Percentiles rank a stretch among this genome's conserved stretches.
Conservation (phyloP, 1,284 basidiomycete genomes). For the Golubevia pallescens region DNA sequence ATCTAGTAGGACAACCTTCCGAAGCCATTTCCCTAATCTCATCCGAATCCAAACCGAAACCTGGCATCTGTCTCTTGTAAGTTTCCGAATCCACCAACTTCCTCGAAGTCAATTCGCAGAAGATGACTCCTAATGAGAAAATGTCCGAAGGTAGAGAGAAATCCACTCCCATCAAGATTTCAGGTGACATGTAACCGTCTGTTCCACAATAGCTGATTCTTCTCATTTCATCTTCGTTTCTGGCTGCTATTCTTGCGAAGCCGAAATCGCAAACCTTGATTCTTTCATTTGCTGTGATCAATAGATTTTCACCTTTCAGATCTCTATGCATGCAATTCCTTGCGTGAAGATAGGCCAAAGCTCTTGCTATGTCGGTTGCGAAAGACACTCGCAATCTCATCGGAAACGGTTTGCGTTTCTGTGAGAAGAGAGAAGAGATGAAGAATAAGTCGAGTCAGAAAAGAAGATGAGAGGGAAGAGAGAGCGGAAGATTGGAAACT, state of each 20-base stretch:
- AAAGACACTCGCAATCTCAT: conserved; percentile 79
- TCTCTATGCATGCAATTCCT: conserved; percentile 78
- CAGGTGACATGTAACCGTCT: conserved; percentile 75
- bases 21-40: conserved; percentile 77
- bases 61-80: conserved; percentile 33
- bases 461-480: not conserved
- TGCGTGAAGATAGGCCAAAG: conserved; percentile 94
- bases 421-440: not conserved
- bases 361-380: conserved; percentile 89
- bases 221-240: conserved; percentile 86
- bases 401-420: conserved; percentile 37
- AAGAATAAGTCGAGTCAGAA: not conserved
- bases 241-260: conserved; percentile 85
- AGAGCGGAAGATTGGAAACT: conserved; percentile 6
- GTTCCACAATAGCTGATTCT: conserved; percentile 95
- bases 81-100: conserved; percentile 75
- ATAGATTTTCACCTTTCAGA: conserved; percentile 95
- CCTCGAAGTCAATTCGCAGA: conserved; percentile 88
- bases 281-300: conserved; percentile 88
- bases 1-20: conserved; percentile 77
- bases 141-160: conserved; percentile 93
- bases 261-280: conserved; percentile 97
- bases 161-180: conserved; percentile 86
- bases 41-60: conserved; percentile 76
- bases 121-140: conserved; percentile 91